Evolutionary conservation across 148 eudicot genomes (phyloP).

Genomic region (Nyssa sinensis): DNA sequence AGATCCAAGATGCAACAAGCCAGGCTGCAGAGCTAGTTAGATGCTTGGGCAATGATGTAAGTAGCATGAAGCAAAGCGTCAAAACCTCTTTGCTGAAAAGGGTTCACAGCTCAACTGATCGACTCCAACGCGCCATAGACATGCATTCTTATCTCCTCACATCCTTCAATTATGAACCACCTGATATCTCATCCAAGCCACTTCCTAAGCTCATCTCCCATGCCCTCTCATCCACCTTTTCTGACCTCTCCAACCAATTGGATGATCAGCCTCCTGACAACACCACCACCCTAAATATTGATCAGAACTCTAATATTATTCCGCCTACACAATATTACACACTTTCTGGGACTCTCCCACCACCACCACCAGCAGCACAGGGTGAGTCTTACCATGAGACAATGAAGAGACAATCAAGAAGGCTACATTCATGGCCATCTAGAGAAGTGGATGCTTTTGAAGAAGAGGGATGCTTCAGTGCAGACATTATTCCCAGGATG

Average conservation of each 20-base stretch:
- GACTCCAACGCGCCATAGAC: conserved; percentile 48
- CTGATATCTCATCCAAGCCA: conserved; percentile 19
- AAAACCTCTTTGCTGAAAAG: conserved; percentile 35
- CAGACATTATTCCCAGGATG: conserved; percentile 37
- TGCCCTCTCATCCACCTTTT: conserved; percentile 15
- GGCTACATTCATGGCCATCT: conserved; percentile 57
- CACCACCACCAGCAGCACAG: conserved; percentile 20
- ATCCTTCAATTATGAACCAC: conserved; percentile 23
- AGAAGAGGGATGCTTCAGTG: conserved; percentile 32
- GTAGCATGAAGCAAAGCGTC: conserved; percentile 41
- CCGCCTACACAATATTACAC: conserved; percentile 8
- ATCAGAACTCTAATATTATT: conserved; percentile 13
- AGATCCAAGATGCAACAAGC: conserved; percentile 49
- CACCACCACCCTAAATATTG: conserved; percentile 1
- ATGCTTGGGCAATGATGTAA: conserved; percentile 48
- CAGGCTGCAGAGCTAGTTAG: conserved; percentile 53
- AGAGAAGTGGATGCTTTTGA: conserved; percentile 45
- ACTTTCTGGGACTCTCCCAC: neutral
- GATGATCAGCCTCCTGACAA: conserved; percentile 18
- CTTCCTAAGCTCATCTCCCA: conserved; percentile 19
- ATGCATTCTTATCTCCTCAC: conserved; percentile 49
- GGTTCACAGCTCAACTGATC: conserved; percentile 41
- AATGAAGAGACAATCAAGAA: conserved; percentile 47
- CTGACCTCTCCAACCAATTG: conserved; percentile 17
- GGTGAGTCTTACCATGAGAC: conserved; percentile 46